Percentiles rank a stretch among this genome's conserved stretches.
These are phyloP conservation scores for Geranium rotundifolium DNA, from an alignment of 345 rosid species.

Conservation along the genomic window DNA sequence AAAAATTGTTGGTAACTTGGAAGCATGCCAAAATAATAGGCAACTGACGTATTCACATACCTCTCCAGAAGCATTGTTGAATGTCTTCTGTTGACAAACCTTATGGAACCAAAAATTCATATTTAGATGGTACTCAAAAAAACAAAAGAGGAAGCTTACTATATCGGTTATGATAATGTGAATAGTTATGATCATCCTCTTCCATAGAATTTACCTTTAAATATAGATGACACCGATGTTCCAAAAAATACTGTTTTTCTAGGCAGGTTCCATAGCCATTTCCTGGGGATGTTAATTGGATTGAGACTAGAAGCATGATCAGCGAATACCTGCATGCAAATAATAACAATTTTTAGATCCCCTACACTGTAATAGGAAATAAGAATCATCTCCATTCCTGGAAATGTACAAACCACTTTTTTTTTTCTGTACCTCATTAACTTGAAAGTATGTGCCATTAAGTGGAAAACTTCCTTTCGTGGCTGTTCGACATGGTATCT, in stretches of 20 bases:
- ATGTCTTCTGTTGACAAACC: conserved; percentile 75
- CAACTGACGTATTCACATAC: conserved; percentile 21
- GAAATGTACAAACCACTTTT: background rate
- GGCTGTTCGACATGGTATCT: conserved; percentile 96
- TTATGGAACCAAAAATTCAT: conserved; percentile 12
- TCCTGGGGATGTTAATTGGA: conserved; percentile 70
- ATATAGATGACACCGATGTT: conserved; percentile 80
- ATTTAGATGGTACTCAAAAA: conserved; percentile 5
- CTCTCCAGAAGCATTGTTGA: conserved; percentile 95
- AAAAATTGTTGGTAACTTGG: background rate
- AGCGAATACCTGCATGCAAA: conserved; percentile 58
- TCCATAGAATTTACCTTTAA: conserved; percentile 45
- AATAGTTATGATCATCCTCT: conserved; percentile 1
- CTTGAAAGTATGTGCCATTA: conserved; percentile 95
- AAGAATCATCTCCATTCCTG: background rate
- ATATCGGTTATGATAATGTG: background rate
- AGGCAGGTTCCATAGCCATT: conserved; percentile 70
- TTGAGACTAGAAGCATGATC: conserved; percentile 77
- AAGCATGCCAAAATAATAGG: conserved; percentile 3
- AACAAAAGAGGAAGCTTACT: too few species aligned
- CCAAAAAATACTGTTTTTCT: conserved; percentile 83
- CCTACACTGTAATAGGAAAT: background rate
- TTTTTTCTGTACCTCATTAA: conserved; percentile 51
- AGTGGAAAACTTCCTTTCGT: conserved; percentile 96
- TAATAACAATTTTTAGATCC: too few species aligned